Evolutionary conservation across 2,329 filamentous ascomycete genomes (phyloP).

Genomic region (Curvularia verruculosa): DNA sequence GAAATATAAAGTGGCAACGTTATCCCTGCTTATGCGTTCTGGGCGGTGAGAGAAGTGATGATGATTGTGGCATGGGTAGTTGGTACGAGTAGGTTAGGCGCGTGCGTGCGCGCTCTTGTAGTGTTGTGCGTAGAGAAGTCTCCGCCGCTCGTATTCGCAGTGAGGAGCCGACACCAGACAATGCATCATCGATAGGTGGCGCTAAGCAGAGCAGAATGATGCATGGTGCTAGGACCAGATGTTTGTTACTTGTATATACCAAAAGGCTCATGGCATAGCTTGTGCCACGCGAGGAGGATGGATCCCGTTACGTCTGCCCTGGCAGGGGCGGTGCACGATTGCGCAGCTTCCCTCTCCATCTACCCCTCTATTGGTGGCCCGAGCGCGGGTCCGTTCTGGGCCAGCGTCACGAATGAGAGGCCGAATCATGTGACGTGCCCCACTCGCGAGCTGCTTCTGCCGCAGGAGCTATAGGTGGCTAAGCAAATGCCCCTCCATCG

Average conservation of each 20-base stretch:
- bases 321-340: slow-evolving; percentile 8
- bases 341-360: slow-evolving; percentile 17
- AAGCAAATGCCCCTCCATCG: slow-evolving; percentile 21
- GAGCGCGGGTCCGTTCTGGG: slow-evolving; percentile 10
- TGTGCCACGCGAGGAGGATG: background rate
- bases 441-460: slow-evolving; percentile 19
- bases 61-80: background rate
- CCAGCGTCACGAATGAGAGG: slow-evolving; percentile 7
- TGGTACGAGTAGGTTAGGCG: background rate
- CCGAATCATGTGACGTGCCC: slow-evolving; percentile 15
- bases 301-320: slow-evolving; percentile 14
- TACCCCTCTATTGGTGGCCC: slow-evolving; percentile 20
- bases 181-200: slow-evolving; percentile 1
- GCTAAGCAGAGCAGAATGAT: background rate
- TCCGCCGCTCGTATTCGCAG: slow-evolving; percentile 7
- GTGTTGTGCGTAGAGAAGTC: background rate
- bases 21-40: background rate
- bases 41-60: background rate
- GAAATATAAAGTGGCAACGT: background rate
- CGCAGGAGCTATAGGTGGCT: slow-evolving; percentile 18
- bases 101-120: too few relatives aligned
- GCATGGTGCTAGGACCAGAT: background rate
- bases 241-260: too few relatives aligned
- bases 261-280: background rate
- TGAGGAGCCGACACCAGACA: slow-evolving; percentile 10